Evolutionary conservation across 2,329 filamentous ascomycete genomes (phyloP).

Genomic region (Fusarium continuum): DNA sequence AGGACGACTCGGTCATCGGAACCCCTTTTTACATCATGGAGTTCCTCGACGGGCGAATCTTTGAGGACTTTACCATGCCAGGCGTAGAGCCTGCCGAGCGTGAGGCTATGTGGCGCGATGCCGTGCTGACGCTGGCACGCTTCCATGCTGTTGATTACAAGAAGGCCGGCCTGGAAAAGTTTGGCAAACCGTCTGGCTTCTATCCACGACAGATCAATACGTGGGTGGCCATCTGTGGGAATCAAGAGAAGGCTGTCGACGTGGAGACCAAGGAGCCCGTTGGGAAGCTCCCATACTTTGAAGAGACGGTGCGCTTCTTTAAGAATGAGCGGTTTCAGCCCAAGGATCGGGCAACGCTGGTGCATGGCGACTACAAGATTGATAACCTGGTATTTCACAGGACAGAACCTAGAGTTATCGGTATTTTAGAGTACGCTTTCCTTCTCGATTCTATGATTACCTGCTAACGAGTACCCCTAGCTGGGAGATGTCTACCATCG

Average conservation of each 20-base stretch:
- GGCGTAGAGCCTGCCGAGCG: constrained; percentile 74
- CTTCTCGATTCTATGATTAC: neutral
- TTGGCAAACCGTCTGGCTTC: constrained; percentile 79
- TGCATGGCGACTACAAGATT: constrained; percentile 98
- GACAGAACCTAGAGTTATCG: constrained; percentile 87
- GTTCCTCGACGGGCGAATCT: constrained; percentile 91
- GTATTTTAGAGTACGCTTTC: constrained; percentile 78
- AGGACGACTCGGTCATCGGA: constrained; percentile 81
- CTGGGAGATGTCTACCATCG: constrained; percentile 98
- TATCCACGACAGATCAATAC: constrained; percentile 88
- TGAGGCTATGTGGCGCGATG: constrained; percentile 84
- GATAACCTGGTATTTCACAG: constrained; percentile 91
- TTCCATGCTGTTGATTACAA: constrained; percentile 79
- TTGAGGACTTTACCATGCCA: constrained; percentile 87
- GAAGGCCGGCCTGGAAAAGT: constrained; percentile 73
- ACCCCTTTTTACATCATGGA: constrained; percentile 98
- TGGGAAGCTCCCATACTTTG: constrained; percentile 84
- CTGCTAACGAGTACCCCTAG: constrained; percentile 46
- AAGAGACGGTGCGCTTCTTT: constrained; percentile 83
- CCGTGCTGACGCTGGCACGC: constrained; percentile 82
- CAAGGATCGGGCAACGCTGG: constrained; percentile 77
- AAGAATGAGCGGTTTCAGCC: constrained; percentile 74
- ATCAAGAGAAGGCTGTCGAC: constrained; percentile 80
- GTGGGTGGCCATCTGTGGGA: constrained; percentile 79
- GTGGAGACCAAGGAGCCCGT: constrained; percentile 79